Base-by-base conservation (phyloP, 2,329 filamentous ascomycete genomes). In the Neoascochyta sp. region DNA sequence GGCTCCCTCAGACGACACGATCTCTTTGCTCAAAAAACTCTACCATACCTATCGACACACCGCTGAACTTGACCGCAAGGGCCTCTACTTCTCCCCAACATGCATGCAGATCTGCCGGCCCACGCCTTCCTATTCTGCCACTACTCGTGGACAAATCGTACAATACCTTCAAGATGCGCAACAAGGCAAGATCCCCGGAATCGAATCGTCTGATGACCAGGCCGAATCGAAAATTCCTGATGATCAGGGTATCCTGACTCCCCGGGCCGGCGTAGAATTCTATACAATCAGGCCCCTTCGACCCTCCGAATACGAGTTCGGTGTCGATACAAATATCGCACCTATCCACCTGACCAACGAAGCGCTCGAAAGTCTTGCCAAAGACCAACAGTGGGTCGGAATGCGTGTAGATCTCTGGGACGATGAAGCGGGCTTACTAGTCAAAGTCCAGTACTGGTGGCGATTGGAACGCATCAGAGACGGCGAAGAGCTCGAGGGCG, bases 381-480 rank as follows among this genome's bases (percentile, higher is more conserved):
- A 23, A n/a, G 12, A 30, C 7, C 36, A 40, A 25, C 9, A 21
- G 7, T 45, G 39, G 39, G 21, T 42, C 5, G 39, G 39, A 8
- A 40, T 45, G 39, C 39, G 36, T 3, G 42, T 45, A 12, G 36
- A 39, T 16, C 27, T 43, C 18, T 45, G 39, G 36, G 24, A 30
- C 11, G 29, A 38, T 22, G 17, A 32, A 20, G 27, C 15, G 12
- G 24, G 30, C 4, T n/a, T 43, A n/a, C 27, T 40, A 7, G 32
- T 39, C 7, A 41, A 43, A 22, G 39, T 43, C 8, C 36, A 46
- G 28, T 45, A 45, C 22, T 43, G 36, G 36, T 46, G 40, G 39
- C 40, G 40, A 18, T 21, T 24, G 5, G 32, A 43, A 30, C 13
- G 24, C 10, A 15, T 36, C 10, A 15, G 20, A 12, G 4, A 26